These are phyloP conservation scores for Corchorus capsularis DNA, from an alignment of 345 rosid genomes.

Conservation along the genomic window DNA sequence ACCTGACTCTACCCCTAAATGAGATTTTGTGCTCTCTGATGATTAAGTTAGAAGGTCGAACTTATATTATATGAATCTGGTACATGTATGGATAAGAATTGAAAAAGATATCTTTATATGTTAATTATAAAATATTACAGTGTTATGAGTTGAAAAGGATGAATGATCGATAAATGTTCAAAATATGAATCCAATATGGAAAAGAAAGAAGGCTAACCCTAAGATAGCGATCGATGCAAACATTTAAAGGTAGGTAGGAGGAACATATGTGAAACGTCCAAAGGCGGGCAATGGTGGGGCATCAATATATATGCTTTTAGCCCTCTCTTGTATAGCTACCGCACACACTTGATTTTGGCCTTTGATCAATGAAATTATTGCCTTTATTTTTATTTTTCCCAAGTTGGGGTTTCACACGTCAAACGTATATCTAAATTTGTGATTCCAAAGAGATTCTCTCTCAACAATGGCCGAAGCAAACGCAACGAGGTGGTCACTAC, in stretches of 20 bases:
- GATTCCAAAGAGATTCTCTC: not conserved
- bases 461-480: not conserved
- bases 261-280: not conserved
- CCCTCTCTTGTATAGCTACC: not conserved
- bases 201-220: conserved; percentile 7
- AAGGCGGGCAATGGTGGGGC: conserved; percentile 17
- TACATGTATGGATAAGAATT: not conserved
- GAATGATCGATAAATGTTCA: not conserved
- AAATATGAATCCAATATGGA: not conserved
- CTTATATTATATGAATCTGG: not conserved
- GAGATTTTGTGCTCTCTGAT: no score
- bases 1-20: no score
- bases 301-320: not conserved
- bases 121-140: not conserved
- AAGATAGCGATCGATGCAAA: not conserved
- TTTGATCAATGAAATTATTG: not conserved
- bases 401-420: not conserved
- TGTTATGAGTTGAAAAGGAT: not conserved
- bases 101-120: not conserved
- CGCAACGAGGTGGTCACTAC: conserved; percentile 1
- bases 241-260: not conserved
- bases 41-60: no score
- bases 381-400: not conserved
- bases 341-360: not conserved
- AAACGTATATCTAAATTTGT: not conserved